These are phyloP conservation scores for Cytospora piceicola DNA, from an alignment of 2,329 filamentous ascomycete genomes.

Conservation along the genomic window DNA sequence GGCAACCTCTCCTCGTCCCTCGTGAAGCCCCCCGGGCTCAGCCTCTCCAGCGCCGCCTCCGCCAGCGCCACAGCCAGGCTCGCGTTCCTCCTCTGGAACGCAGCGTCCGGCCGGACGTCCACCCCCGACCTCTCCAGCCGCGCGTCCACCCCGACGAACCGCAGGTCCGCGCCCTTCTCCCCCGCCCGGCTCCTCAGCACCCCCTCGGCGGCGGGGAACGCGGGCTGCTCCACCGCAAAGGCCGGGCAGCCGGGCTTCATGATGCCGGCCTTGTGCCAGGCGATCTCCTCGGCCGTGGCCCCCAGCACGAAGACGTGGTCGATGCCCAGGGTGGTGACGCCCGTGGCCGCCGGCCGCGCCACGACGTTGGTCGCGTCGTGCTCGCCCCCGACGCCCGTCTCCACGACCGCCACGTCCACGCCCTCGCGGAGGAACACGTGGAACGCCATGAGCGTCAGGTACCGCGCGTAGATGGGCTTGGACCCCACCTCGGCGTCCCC, in stretches of 20 bases:
- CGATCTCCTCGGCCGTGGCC: constrained; percentile 65
- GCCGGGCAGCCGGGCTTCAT: constrained; percentile 64
- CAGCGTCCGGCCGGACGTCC: constrained; percentile 53
- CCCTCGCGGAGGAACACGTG: constrained; percentile 68
- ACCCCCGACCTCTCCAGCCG: constrained; percentile 42
- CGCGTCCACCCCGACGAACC: constrained; percentile 51
- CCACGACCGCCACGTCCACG: constrained; percentile 66
- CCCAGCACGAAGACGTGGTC: constrained; percentile 70
- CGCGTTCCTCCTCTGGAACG: constrained; percentile 63
- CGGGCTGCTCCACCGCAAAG: constrained; percentile 59
- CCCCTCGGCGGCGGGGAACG: constrained; percentile 44
- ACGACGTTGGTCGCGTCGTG: constrained; percentile 72
- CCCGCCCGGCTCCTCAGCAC: constrained; percentile 62
- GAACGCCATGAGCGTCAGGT: constrained; percentile 66
- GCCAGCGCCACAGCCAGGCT: constrained; percentile 55
- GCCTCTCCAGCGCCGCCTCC: constrained; percentile 50
- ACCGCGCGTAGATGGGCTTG: constrained; percentile 61
- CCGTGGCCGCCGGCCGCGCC: constrained; percentile 58
- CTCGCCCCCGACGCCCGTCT: constrained; percentile 70
- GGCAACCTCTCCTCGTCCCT: constrained; percentile 50
- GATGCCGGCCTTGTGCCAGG: constrained; percentile 76
- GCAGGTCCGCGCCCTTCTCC: constrained; percentile 55
- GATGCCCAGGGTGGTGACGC: constrained; percentile 68
- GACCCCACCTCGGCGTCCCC: constrained; percentile 41
- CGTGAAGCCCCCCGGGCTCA: constrained; percentile 43